These are phyloP conservation scores for Talaromyces sp. DNA, from an alignment of 2,329 filamentous ascomycete species.

Conservation along the genomic window DNA sequence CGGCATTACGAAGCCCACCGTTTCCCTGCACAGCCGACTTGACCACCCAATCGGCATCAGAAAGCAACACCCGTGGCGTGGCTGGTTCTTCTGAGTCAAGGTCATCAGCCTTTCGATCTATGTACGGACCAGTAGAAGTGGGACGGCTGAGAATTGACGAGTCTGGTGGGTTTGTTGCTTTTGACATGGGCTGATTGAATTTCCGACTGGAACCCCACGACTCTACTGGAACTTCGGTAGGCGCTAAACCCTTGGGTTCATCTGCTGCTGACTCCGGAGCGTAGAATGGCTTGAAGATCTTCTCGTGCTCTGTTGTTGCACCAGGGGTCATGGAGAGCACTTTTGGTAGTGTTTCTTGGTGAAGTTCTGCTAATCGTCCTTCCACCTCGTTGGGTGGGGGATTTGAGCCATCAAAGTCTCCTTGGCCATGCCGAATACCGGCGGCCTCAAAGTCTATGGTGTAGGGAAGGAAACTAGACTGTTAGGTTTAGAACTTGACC, in stretches of 20 bases:
- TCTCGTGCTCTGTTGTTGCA: slow-evolving; percentile 38
- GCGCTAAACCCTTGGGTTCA: slow-evolving; percentile 30
- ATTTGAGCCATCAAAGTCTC: slow-evolving; percentile 25
- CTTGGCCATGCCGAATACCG: slow-evolving; percentile 23
- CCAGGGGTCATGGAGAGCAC: slow-evolving; percentile 34
- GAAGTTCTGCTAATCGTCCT: slow-evolving; percentile 25
- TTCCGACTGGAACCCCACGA: slow-evolving; percentile 66
- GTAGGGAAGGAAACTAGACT: slow-evolving; percentile 34
- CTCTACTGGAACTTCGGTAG: slow-evolving; percentile 67
- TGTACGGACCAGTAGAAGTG: slow-evolving; percentile 23
- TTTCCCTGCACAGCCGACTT: slow-evolving; percentile 86
- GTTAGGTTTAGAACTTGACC: background rate
- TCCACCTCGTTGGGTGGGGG: slow-evolving; percentile 25
- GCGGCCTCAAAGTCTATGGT: slow-evolving; percentile 35
- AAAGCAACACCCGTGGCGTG: slow-evolving; percentile 59
- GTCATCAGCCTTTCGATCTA: slow-evolving; percentile 23
- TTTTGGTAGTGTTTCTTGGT: slow-evolving; percentile 21
- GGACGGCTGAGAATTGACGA: slow-evolving; percentile 62
- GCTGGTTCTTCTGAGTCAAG: slow-evolving; percentile 44
- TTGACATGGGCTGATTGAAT: slow-evolving; percentile 73
- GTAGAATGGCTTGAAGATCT: slow-evolving; percentile 36
- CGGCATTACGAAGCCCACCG: slow-evolving; percentile 81
- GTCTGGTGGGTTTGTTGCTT: slow-evolving; percentile 68
- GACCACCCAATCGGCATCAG: slow-evolving; percentile 72
- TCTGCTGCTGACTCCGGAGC: slow-evolving; percentile 28